Conservation (phyloP, 495 filamentous ascomycete species). For the Parmelia sp. region DNA sequence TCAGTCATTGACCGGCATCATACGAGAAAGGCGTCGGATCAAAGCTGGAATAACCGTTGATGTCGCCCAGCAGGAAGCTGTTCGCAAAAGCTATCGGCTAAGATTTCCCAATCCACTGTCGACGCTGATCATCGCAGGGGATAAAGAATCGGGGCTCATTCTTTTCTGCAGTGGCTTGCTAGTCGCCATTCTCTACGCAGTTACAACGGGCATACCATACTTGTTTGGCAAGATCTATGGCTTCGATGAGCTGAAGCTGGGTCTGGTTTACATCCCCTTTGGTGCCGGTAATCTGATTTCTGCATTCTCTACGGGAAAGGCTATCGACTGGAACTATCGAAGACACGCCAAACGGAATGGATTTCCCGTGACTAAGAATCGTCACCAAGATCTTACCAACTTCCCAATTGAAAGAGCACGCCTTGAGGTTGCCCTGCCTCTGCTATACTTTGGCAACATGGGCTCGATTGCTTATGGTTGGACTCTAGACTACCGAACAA, state of each 20-base stretch:
- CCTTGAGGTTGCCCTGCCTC: constrained; percentile 38
- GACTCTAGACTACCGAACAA: constrained; percentile 35
- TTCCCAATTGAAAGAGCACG: constrained; percentile 49
- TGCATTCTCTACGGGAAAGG: constrained; percentile 22
- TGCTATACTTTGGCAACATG: constrained; percentile 33
- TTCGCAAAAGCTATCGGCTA: constrained; percentile 45
- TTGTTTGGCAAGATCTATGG: constrained; percentile 52
- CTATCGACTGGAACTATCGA: constrained; percentile 24
- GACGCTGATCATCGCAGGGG: constrained; percentile 56
- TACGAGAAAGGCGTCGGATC: constrained; percentile 29
- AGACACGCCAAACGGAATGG: constrained; percentile 19
- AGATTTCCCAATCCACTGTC: constrained; percentile 64
- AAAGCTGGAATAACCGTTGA: constrained; percentile 28
- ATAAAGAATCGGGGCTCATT: constrained; percentile 58
- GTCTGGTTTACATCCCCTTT: constrained; percentile 49
- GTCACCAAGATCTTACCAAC: constrained; percentile 28
- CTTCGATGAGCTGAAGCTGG: constrained; percentile 44
- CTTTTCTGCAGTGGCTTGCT: constrained; percentile 51
- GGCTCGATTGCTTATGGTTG: constrained; percentile 46
- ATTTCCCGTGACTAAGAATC: constrained; percentile 17
- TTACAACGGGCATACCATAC: constrained; percentile 45
- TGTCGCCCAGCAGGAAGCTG: constrained; percentile 14
- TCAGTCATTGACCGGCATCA: constrained; percentile 31
- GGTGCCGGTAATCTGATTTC: constrained; percentile 35
- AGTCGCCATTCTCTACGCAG: constrained; percentile 51